Conservation (phyloP, 2,329 filamentous ascomycete species). For the Venturiaceae sp. region DNA sequence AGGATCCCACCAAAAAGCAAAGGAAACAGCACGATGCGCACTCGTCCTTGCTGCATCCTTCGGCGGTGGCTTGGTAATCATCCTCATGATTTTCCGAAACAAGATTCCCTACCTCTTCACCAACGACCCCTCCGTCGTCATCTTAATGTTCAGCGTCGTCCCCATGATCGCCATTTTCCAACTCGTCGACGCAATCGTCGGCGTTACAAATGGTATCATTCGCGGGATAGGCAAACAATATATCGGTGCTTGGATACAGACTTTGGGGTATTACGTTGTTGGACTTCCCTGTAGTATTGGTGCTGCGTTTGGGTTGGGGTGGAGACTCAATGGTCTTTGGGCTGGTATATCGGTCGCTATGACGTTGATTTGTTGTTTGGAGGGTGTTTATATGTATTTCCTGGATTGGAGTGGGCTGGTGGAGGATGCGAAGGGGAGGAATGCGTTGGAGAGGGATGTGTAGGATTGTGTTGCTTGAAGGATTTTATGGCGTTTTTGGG, state of each 20-base stretch:
- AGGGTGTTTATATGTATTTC: neutral
- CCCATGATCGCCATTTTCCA: neutral
- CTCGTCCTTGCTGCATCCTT: neutral
- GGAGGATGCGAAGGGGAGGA: neutral
- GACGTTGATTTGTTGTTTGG: neutral
- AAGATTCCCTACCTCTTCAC: neutral
- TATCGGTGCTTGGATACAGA: neutral
- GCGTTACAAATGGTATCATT: slow-evolving; percentile 1
- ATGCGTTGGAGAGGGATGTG: neutral
- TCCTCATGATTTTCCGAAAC: neutral
- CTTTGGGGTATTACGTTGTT: neutral
- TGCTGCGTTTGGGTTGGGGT: neutral
- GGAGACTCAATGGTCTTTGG: slow-evolving; percentile 4
- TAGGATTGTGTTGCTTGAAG: too few species aligned
- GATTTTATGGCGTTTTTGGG: too few species aligned
- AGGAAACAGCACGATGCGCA: neutral
- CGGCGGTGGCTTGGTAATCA: neutral
- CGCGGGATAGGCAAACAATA: slow-evolving; percentile 2
- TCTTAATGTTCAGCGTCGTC: neutral
- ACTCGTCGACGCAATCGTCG: slow-evolving; percentile 1
- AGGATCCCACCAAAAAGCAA: neutral
- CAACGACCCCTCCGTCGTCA: neutral
- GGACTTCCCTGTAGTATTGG: neutral
- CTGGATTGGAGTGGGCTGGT: neutral
- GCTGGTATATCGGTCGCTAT: neutral